These are phyloP conservation scores for Poteriospumella lacustris DNA, from an alignment of 108 stramenopile species.

Conservation along the genomic window DNA sequence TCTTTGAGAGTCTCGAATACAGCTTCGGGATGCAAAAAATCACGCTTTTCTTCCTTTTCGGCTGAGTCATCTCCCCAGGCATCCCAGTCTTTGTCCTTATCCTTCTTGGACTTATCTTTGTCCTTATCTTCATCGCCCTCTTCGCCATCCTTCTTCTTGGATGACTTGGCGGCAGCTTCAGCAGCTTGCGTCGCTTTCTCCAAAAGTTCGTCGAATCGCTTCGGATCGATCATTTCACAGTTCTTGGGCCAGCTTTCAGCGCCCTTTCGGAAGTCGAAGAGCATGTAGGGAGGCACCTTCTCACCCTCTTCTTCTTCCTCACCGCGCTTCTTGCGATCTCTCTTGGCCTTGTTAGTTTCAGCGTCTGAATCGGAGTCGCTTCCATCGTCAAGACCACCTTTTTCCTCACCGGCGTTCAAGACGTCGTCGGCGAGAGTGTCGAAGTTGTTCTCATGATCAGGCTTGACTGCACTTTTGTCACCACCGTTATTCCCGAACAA, in stretches of 20 bases:
- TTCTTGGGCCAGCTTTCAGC: constrained; percentile 21
- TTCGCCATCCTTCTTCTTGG: background rate
- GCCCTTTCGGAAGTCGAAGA: constrained; percentile 35
- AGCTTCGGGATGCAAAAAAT: constrained; percentile 23
- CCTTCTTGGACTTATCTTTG: background rate
- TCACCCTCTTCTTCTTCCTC: constrained; percentile 39
- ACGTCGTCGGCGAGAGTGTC: background rate
- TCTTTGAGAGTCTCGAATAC: constrained; percentile 36
- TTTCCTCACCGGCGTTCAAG: background rate
- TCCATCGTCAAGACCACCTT: background rate
- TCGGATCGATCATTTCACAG: constrained; percentile 29
- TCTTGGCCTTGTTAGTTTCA: background rate
- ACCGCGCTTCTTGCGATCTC: background rate
- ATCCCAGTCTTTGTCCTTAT: background rate
- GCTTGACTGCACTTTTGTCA: no score
- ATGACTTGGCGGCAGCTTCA: constrained; percentile 16
- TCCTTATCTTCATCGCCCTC: background rate
- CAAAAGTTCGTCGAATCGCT: constrained; percentile 31
- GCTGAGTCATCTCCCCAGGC: background rate
- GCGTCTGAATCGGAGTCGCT: constrained; percentile 1
- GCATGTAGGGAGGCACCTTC: background rate
- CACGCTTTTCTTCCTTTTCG: background rate
- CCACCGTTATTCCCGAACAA: no score
- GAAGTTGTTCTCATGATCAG: constrained; percentile 10
- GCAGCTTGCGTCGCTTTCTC: constrained; percentile 23